Conservation (phyloP, 768 basidiomycete species). For the Pulveroboletus sp. region DNA sequence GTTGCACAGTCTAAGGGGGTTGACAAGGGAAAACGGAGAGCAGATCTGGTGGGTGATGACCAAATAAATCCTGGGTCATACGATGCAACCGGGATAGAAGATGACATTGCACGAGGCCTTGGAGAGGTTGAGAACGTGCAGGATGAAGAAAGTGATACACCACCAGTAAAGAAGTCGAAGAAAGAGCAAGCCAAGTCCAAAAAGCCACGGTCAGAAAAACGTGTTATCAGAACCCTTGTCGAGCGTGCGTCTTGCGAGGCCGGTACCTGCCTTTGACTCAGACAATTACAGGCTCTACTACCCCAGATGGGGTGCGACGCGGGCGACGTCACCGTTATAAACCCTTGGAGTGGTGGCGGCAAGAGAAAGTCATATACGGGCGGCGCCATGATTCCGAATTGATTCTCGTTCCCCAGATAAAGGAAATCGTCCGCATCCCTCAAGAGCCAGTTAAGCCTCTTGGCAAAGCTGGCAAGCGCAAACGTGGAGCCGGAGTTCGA, state of each 20-base stretch:
- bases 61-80: conserved; percentile 6
- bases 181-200: conserved; percentile 26
- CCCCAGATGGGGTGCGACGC: conserved; percentile 55
- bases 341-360: conserved; percentile 92
- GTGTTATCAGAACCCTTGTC: conserved; percentile 8
- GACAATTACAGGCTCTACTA: conserved; percentile 18
- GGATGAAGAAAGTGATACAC: conserved; percentile 37
- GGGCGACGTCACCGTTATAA: conserved; percentile 61
- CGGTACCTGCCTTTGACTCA: conserved; percentile 4
- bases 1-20: conserved; percentile 18
- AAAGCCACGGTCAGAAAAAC: conserved; percentile 25
- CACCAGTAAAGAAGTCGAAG: conserved; percentile 26
- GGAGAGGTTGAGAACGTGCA: conserved; percentile 51
- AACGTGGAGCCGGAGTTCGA: conserved; percentile 27
- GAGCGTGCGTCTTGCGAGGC: conserved; percentile 22
- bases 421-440: conserved; percentile 56
- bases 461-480: conserved; percentile 35
- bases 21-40: conserved; percentile 42
- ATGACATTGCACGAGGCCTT: conserved; percentile 40
- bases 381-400: conserved; percentile 49
- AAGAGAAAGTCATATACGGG: conserved; percentile 83
- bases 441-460: conserved; percentile 48
- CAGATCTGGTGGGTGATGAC: conserved; percentile 14
- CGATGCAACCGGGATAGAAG: conserved; percentile 31
- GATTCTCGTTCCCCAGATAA: conserved; percentile 59